Evolutionary conservation across 2,329 filamentous ascomycete genomes (phyloP), one percentile per base, ranked within the genome.

Genomic region (Calonectria crousiana): DNA sequence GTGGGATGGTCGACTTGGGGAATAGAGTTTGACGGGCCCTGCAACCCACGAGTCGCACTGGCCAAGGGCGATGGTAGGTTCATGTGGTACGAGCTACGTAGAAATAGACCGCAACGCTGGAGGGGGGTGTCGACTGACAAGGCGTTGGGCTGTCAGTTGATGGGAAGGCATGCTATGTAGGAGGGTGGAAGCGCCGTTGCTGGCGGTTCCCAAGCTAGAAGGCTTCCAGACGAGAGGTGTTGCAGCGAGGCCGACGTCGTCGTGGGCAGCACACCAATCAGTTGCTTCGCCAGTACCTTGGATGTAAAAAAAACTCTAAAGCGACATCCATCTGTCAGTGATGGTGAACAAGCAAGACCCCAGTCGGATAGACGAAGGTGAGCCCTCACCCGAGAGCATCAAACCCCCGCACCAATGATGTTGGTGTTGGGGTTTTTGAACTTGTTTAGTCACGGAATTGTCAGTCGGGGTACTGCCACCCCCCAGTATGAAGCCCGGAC

Each of bases 181-280:
- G 64, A 44, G 58, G 56, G 62, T 14, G 36, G 62, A 41, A 62
- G n/a, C 52, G 41, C 49, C 67, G 62, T 67, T 67, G 62, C 44
- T 52, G 68, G 51, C 49, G 69, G 53, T 69, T 69, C 66, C 26
- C 51, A 65, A 56, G 64, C 74, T 76, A 76, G 74, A 76, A 76
- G 71, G 67, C 73, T 76, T 76, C 73, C 32, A 76, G 69, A 76
- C 67, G 60, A 66, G 18, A 60, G 13, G 32, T 28, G 56, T 38
- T 26, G n/a, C n/a, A 38, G n/a, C 32, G 20, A 16, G n/a, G 32
- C n/a, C 53, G 13, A 60, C n/a, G 38, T n/a, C 30, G 30, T 26
- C 20, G 13, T 18, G 56, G 36, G 20, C 11, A 36, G 23, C n/a
- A 13, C 53, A 38, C 56, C 56, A 60, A 60, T 60, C 56, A 60